These are phyloP conservation scores for Ormosia semicastrata DNA, from an alignment of 306 rosid species.

Conservation along the genomic window DNA sequence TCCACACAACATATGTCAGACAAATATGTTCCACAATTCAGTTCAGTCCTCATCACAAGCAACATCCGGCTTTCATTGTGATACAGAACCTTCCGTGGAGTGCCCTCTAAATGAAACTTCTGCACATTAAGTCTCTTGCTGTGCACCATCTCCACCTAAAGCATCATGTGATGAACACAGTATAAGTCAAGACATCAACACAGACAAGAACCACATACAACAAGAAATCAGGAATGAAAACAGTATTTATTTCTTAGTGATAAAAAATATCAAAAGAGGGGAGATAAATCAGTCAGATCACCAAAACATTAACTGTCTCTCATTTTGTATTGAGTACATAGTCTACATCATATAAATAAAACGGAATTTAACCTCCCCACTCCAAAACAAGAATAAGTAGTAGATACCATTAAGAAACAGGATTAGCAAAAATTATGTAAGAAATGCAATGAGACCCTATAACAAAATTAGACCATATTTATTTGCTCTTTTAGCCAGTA, in stretches of 20 bases:
- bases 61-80: constrained; percentile 78
- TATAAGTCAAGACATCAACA: constrained; percentile 27
- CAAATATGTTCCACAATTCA: constrained; percentile 56
- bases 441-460: neutral
- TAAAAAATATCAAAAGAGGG: neutral
- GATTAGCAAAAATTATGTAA: neutral
- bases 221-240: constrained; percentile 24
- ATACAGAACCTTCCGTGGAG: constrained; percentile 91
- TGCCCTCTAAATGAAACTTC: constrained; percentile 89
- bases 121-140: constrained; percentile 92
- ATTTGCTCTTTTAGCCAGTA: neutral
- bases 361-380: neutral
- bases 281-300: neutral
- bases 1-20: constrained; percentile 90
- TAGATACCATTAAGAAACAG: neutral
- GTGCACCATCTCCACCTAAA: constrained; percentile 94
- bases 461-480: neutral
- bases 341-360: neutral
- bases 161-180: constrained; percentile 28
- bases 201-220: constrained; percentile 16
- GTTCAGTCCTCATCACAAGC: constrained; percentile 91
- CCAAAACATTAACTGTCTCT: neutral
- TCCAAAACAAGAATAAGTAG: neutral
- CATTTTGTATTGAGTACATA: neutral
- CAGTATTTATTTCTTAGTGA: neutral